Evolutionary conservation across 495 filamentous ascomycete genomes (phyloP).

Genomic region (Aspergillus homomorphus): DNA sequence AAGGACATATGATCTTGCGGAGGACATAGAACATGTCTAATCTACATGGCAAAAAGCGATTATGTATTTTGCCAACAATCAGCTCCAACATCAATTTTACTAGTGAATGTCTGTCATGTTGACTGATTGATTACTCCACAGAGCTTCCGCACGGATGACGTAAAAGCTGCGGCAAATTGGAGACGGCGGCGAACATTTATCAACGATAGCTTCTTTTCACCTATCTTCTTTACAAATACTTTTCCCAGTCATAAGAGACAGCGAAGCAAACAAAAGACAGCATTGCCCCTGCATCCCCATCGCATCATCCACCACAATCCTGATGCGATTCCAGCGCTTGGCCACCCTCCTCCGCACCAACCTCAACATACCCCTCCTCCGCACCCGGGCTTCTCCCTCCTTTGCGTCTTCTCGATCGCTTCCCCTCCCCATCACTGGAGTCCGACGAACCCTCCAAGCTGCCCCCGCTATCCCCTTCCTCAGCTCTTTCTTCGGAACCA

Average conservation of each 20-base stretch:
- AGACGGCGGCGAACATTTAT: background rate
- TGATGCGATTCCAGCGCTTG: conserved; percentile 56
- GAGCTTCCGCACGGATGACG: conserved; percentile 5
- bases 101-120: no score
- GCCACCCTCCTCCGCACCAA: conserved; percentile 51
- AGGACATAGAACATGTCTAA: background rate
- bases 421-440: conserved; percentile 34
- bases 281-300: background rate
- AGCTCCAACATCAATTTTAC: no score
- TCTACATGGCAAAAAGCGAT: no score
- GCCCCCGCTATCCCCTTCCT: conserved; percentile 76
- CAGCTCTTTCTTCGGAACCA: conserved; percentile 71
- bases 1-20: background rate
- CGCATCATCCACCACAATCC: conserved; percentile 3
- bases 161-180: conserved; percentile 11
- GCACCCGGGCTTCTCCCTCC: conserved; percentile 20
- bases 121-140: background rate
- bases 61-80: no score
- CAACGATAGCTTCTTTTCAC: background rate
- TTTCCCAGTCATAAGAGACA: background rate
- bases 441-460: conserved; percentile 46
- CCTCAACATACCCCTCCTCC: conserved; percentile 34
- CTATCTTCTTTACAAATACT: background rate
- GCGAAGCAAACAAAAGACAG: no score
- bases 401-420: conserved; percentile 9